Conservation (phyloP, 1,284 basidiomycete species). For the Ustilago curta region DNA sequence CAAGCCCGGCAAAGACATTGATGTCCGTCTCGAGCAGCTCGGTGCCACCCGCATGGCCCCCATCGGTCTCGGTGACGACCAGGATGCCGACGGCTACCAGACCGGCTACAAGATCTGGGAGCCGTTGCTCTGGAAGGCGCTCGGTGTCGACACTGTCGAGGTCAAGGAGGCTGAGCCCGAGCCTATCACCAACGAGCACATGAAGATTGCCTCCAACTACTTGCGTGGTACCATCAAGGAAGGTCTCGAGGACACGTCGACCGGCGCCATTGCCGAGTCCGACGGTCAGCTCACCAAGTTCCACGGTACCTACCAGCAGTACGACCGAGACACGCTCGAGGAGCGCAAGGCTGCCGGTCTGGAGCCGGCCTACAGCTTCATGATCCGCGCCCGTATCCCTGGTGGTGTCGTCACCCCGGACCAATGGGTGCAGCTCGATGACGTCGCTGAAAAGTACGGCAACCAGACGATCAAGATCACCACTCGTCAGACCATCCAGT, state of each 20-base stretch:
- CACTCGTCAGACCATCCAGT: constrained; percentile 99
- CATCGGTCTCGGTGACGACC: constrained; percentile 90
- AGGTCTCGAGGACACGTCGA: constrained; percentile 86
- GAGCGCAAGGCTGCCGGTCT: constrained; percentile 92
- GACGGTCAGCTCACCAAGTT: constrained; percentile 98
- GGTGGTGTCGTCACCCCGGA: constrained; percentile 90
- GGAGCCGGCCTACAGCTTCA: constrained; percentile 97
- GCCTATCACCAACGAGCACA: constrained; percentile 98
- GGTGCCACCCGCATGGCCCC: constrained; percentile 61
- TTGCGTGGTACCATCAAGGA: constrained; percentile 92
- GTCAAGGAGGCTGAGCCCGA: constrained; percentile 93
- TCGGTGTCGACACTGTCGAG: constrained; percentile 91
- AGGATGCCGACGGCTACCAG: constrained; percentile 94
- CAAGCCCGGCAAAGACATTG: constrained; percentile 92
- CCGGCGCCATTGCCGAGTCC: constrained; percentile 87
- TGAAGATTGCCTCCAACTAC: constrained; percentile 96
- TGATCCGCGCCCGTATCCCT: constrained; percentile 97
- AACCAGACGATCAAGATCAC: constrained; percentile 97
- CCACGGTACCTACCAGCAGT: constrained; percentile 79
- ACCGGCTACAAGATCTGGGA: constrained; percentile 98
- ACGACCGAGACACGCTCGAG: constrained; percentile 97
- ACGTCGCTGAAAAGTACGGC: constrained; percentile 94
- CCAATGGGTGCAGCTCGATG: constrained; percentile 96
- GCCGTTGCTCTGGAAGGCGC: constrained; percentile 88
- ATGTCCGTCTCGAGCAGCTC: constrained; percentile 73